Evolutionary conservation across 2,329 filamentous ascomycete genomes (phyloP), one percentile per base, ranked within the genome.

Genomic region (Plenodomus biglobosus): DNA sequence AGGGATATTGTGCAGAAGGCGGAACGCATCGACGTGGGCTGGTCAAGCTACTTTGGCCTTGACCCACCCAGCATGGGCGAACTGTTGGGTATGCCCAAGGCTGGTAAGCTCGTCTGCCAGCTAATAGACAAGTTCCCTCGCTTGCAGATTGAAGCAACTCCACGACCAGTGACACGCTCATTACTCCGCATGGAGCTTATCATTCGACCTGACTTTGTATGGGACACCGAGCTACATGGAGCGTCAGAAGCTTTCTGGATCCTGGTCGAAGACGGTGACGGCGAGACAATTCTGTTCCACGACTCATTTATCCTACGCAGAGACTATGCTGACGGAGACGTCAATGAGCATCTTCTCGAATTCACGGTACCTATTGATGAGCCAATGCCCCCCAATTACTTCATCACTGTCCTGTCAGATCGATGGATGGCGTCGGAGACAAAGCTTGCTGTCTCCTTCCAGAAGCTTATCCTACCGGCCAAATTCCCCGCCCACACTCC

Each of bases 361-460:
- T 94, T 99, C 62, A 97, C 92, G 0, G 92, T 97, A 2, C 89
- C 94, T 0, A 95, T 99, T 59, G 92, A 90, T 0, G 94, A 99
- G 61, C 95, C 95, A 0, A 95, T 97, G 88, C 94, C 94, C 13
- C 94, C 95, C 0, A 95, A 99, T 72, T 99, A 99, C 76, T 99
- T 99, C 75, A 90, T 99, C 63, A 94, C 91, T 0, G 83, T 99
- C 34, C 76, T 96, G 17, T 97, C 92, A 3, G 94, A 99, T 71
- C 82, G 94, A 59, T 99, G 94, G 94, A 96, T 99, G 90, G 90
- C 96, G 69, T 90, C 92, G 0, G 92, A 99, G 75, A 96, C 92
- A 1, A 91, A 92, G 68, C 78, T 99, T 44, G 87, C 92, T 0
- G 87, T 99, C 1, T 92, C 92, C 0, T 97, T 99, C 76, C 88